These are phyloP conservation scores for Hypoxylon lienhwacheense DNA, from an alignment of 495 filamentous ascomycete genomes.

Conservation along the genomic window DNA sequence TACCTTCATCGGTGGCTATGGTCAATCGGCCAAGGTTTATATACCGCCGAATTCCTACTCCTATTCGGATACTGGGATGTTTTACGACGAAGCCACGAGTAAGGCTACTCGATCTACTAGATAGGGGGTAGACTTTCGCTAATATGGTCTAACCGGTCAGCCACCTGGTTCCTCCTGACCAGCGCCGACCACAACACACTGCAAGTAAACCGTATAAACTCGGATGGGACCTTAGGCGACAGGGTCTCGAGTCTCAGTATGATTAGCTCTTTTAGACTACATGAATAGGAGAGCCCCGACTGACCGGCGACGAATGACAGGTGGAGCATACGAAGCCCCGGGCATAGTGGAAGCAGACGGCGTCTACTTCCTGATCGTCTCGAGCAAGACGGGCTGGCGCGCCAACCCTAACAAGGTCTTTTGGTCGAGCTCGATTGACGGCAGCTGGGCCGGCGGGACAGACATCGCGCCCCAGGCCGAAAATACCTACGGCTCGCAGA, in stretches of 20 bases:
- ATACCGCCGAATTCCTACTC: slow-evolving; percentile 48
- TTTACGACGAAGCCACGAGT: slow-evolving; percentile 44
- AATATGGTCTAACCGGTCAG: slow-evolving; percentile 16
- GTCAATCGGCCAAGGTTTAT: slow-evolving; percentile 42
- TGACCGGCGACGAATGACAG: slow-evolving; percentile 14
- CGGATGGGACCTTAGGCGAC: slow-evolving; percentile 42
- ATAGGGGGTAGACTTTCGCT: neutral
- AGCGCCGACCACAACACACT: slow-evolving; percentile 52
- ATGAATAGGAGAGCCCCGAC: neutral
- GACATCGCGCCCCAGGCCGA: slow-evolving; percentile 46
- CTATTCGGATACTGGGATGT: slow-evolving; percentile 54
- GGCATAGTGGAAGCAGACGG: slow-evolving; percentile 47
- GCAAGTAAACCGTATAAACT: slow-evolving; percentile 51
- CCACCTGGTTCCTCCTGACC: slow-evolving; percentile 50
- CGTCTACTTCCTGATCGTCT: slow-evolving; percentile 49
- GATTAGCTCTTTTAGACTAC: neutral
- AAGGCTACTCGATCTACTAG: neutral
- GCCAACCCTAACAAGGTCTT: slow-evolving; percentile 51
- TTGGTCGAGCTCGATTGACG: slow-evolving; percentile 39
- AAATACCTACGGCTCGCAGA: slow-evolving; percentile 52
- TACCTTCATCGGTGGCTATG: slow-evolving; percentile 41
- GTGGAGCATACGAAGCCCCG: slow-evolving; percentile 49
- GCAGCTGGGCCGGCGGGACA: slow-evolving; percentile 44
- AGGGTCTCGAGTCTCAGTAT: slow-evolving; percentile 37
- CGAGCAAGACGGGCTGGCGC: slow-evolving; percentile 48